Base-by-base conservation (phyloP, 352 stramenopile species). In the Elongisporangium prolatum region DNA sequence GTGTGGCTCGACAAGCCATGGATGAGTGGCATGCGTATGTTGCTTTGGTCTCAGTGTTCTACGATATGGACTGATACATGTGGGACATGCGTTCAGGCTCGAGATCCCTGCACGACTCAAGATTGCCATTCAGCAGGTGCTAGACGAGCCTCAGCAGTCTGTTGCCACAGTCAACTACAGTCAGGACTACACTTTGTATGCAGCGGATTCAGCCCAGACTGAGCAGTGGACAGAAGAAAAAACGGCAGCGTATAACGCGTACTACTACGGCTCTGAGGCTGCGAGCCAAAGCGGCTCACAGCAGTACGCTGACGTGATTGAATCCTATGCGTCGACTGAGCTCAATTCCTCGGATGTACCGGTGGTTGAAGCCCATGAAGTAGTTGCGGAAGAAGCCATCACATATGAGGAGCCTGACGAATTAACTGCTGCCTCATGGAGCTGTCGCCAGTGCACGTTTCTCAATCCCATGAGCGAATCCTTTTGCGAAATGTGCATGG, bases 401-500 rank as follows among this genome's bases (percentile, higher is more conserved):
- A 53, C 59, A 2, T 67, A 40, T 22, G 51, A 60, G 4, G 66
- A 64, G 7, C 40, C 52, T 14, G 51, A 50, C 9, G 28, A 20
- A 14, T 20, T n/a, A 22, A 17, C 11, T 20, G 5, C 50, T 56
- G 22, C 52, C n/a, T 66, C 50, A n/a, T 86, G 76, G 76, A 77
- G 62, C 38, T 86, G 74, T 50, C 65, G 71, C 1, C 76, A 84
- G 56, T 87, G 79, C 60, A 87, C 79, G 6, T 89, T 68, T 54
- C 37, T 74, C 13, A 89, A 89, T 52, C 28, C 71, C n/a, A 71
- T 84, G 52, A 71, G 63, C 22, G 68, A 72, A n/a, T 72, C 77
- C 2, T 89, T 87, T 62, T 89, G 79, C 14, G 75, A 81, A 21
- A 74, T 89, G 63, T 89, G 79, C 44, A 59, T 71, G 16, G 73